A percentile compares a stretch with the other conserved stretches of the same genome.
Evolutionary conservation across 2,329 filamentous ascomycete species (phyloP).

Genomic region (Triangularia setosa): DNA sequence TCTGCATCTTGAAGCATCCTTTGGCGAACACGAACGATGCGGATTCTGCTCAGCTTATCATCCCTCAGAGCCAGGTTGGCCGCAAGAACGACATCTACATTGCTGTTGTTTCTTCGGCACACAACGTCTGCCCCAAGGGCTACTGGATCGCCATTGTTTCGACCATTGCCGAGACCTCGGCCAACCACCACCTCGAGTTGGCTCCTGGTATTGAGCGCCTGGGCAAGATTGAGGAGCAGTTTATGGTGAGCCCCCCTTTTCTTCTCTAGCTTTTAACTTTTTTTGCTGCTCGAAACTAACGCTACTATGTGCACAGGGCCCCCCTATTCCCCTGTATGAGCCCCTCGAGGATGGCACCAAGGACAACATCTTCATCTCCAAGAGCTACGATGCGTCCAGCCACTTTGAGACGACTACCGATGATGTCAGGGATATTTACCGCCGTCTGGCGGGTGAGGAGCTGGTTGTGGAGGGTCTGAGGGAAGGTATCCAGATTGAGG

Average conservation of each 20-base stretch:
- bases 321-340: conserved; percentile 91
- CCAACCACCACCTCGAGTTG: conserved; percentile 95
- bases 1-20: conserved; percentile 96
- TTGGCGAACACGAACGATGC: conserved; percentile 82
- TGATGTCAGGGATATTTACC: conserved; percentile 93
- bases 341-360: conserved; percentile 75
- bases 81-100: conserved; percentile 98
- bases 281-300: not conserved
- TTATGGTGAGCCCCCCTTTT: conserved; percentile 60
- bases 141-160: conserved; percentile 99
- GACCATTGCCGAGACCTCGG: conserved; percentile 85
- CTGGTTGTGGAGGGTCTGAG: conserved; percentile 83
- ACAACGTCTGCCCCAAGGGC: conserved; percentile 98
- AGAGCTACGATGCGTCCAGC: conserved; percentile 96
- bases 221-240: conserved; percentile 92
- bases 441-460: conserved; percentile 75
- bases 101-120: conserved; percentile 88
- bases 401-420: conserved; percentile 93
- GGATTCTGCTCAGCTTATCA: conserved; percentile 93
- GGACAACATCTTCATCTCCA: conserved; percentile 95
- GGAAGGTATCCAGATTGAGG: conserved; percentile 66
- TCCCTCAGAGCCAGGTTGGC: conserved; percentile 94
- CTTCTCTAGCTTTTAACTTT: not conserved
- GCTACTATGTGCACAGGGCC: conserved; percentile 43
- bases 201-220: conserved; percentile 88